Evolutionary conservation across 2,329 filamentous ascomycete genomes (phyloP), one percentile per base, ranked within the genome.

Genomic region (Trichoderma lentiforme): DNA sequence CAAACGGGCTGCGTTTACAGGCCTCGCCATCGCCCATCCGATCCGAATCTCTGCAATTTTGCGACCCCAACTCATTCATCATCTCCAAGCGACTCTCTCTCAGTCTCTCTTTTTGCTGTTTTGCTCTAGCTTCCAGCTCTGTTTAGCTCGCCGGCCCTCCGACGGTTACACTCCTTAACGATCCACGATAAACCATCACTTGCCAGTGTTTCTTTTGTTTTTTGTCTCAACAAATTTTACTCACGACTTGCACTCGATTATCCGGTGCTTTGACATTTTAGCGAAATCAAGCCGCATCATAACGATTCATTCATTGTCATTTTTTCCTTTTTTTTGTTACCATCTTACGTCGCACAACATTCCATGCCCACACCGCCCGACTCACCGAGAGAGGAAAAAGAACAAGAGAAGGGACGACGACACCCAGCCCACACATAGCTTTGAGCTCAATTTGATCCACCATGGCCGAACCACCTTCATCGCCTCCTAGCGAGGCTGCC

Each of bases 391-490:
- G 66, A 70, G 66, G 57, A 70, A 62, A 57, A 62, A 47, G 66
- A 70, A 26, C 56, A 18, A 51, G 66, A 70, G 39, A 70, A 70
- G 57, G 39, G 39, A 70, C 57, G 28, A 36, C 53, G 47, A 34
- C 51, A 71, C 34, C 51, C 53, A 60, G 43, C 51, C 47, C 34
- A 51, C 47, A 65, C 34, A 51, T 65, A 65, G 62, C 65, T 67
- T 57, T 36, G 39, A 43, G 39, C 39, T 43, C 11, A 12, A 12
- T 34, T 43, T 43, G 32, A 70, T 43, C 64, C 73, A 78, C 60
- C 76, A 90, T 89, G 87, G 84, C 84, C 73, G 89, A 91, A 78
- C 85, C 86, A 76, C 88, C 89, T 6, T 91, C 89, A 6, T 91
- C 89, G 63, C 89, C 89, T 68, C 88, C 88, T 12, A 83, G 83